Percentiles rank a stretch among this genome's conserved stretches.
Evolutionary conservation across 768 basidiomycete genomes (phyloP).

Genomic region (Podaxis rugospora): DNA sequence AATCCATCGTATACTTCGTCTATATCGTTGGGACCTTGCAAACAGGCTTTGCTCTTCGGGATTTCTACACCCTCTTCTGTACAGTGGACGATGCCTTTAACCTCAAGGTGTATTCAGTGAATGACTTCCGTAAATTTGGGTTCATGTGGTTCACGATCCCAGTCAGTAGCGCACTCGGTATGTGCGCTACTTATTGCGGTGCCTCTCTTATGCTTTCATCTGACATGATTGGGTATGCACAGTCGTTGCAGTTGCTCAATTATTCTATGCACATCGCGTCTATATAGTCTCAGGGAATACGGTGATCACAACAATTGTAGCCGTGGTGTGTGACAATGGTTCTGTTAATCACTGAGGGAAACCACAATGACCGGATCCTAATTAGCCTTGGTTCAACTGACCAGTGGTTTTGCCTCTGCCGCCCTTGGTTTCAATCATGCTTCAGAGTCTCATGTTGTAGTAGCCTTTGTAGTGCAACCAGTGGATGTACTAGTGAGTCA

Average conservation of each 20-base stretch:
- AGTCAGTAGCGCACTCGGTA: background rate
- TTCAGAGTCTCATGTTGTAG: background rate
- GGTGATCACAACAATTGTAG: background rate
- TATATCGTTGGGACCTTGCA: background rate
- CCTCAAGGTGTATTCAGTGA: background rate
- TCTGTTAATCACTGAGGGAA: background rate
- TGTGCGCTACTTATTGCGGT: background rate
- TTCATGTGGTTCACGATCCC: slow-evolving; percentile 7
- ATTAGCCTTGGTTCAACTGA: background rate
- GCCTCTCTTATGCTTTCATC: no score
- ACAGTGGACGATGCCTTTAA: background rate
- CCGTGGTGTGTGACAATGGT: background rate
- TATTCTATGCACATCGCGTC: background rate
- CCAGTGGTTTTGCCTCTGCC: background rate
- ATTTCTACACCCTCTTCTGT: slow-evolving; percentile 1
- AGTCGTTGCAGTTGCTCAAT: background rate
- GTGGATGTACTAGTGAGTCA: background rate
- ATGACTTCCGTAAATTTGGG: background rate
- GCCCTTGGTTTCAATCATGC: background rate
- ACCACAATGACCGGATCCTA: background rate
- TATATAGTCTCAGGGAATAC: background rate
- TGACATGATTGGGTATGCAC: background rate
- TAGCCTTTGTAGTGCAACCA: background rate
- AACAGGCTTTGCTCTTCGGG: background rate
- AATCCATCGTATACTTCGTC: background rate